Conservation (phyloP, 2,329 filamentous ascomycete genomes). For the Cladophialophora psammophila region DNA sequence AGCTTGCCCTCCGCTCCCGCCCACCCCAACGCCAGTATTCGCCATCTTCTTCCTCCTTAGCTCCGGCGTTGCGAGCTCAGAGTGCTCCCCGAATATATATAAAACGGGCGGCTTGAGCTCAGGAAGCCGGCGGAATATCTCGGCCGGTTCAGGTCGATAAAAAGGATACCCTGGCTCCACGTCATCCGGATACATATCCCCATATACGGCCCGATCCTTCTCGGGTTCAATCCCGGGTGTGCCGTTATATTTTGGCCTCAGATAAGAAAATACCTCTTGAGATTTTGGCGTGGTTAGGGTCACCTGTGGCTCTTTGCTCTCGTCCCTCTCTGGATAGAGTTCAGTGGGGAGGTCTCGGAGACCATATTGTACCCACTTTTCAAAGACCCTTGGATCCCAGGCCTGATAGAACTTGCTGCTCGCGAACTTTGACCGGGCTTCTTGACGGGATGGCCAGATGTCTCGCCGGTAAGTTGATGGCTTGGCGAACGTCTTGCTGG, state of each 20-base stretch:
- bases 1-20: slow-evolving; percentile 62
- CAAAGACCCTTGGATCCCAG: slow-evolving; percentile 84
- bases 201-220: slow-evolving; percentile 47
- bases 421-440: slow-evolving; percentile 71
- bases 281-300: slow-evolving; percentile 81
- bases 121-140: slow-evolving; percentile 50
- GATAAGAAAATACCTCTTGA: slow-evolving; percentile 73
- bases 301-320: slow-evolving; percentile 51
- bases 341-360: slow-evolving; percentile 74
- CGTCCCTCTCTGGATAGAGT: slow-evolving; percentile 61
- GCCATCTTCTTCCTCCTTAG: slow-evolving; percentile 52
- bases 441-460: slow-evolving; percentile 77
- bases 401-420: slow-evolving; percentile 77
- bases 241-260: slow-evolving; percentile 64
- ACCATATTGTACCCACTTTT: slow-evolving; percentile 75
- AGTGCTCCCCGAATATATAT: slow-evolving; percentile 54
- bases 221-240: slow-evolving; percentile 48
- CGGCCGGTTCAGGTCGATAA: slow-evolving; percentile 52
- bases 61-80: slow-evolving; percentile 49
- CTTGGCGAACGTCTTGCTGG: slow-evolving; percentile 61
- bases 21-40: slow-evolving; percentile 49
- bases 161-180: slow-evolving; percentile 48
- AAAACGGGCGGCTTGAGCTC: slow-evolving; percentile 53
- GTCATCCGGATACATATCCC: slow-evolving; percentile 52
- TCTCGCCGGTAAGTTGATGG: slow-evolving; percentile 78